These are phyloP conservation scores for Fragaria nilgerrensis DNA, from an alignment of 306 rosid genomes.

Conservation along the genomic window DNA sequence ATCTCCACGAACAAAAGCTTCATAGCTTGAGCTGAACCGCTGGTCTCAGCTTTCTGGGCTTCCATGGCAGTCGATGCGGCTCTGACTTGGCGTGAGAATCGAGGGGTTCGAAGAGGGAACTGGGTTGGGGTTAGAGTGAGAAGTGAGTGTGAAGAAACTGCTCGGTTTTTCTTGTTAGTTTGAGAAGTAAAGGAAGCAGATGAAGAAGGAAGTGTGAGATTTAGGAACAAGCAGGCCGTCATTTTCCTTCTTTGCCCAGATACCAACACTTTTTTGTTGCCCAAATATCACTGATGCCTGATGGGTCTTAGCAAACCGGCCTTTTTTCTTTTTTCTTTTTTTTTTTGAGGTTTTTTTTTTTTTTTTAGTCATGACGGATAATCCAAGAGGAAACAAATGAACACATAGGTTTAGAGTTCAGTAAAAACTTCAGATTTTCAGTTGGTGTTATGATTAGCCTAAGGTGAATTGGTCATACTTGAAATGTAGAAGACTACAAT, in stretches of 20 bases:
- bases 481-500: background rate
- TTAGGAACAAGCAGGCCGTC: conserved; percentile 34
- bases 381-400: too few species aligned
- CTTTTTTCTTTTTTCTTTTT: too few species aligned
- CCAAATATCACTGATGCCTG: background rate
- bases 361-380: background rate
- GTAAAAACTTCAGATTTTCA: too few species aligned
- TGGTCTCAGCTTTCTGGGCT: conserved; percentile 32
- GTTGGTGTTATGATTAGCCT: too few species aligned
- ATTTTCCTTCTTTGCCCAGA: conserved; percentile 33
- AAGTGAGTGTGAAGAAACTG: conserved; percentile 18
- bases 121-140: conserved; percentile 30
- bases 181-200: conserved; percentile 8
- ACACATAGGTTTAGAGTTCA: too few species aligned
- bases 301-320: background rate
- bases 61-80: conserved; percentile 60
- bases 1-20: conserved; percentile 92
- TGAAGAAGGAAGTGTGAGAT: conserved; percentile 31
- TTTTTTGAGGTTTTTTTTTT: background rate
- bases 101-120: conserved; percentile 26
- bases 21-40: conserved; percentile 43
- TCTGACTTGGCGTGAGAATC: conserved; percentile 29
- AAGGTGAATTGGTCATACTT: too few species aligned
- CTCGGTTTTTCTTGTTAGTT: conserved; percentile 17
- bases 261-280: background rate